Percentiles rank a stretch among this genome's conserved stretches.
Evolutionary conservation across 805 yeast genomes (phyloP).

Genomic region (Kodamaea leandrae): DNA sequence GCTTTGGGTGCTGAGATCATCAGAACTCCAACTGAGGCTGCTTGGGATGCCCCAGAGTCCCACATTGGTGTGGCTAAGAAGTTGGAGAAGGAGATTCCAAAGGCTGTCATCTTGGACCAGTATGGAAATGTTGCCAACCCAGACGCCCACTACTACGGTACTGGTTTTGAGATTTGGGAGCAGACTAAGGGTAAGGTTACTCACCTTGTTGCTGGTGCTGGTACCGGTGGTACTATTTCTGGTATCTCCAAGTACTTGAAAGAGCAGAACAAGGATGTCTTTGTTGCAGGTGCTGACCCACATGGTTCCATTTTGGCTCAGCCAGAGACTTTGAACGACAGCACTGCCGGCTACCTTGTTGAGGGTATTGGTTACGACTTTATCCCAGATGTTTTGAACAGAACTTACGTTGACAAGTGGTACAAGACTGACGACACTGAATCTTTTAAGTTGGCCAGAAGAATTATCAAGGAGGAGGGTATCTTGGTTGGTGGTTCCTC

Average conservation of each 20-base stretch:
- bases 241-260: constrained; percentile 82
- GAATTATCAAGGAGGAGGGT: constrained; percentile 82
- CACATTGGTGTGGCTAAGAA: constrained; percentile 86
- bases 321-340: constrained; percentile 67
- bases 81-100: constrained; percentile 78
- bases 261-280: constrained; percentile 60
- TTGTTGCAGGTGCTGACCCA: constrained; percentile 81
- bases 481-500: constrained; percentile 87
- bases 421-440: constrained; percentile 82
- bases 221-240: constrained; percentile 96
- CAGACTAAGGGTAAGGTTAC: constrained; percentile 71
- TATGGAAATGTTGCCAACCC: constrained; percentile 79
- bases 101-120: constrained; percentile 81
- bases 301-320: constrained; percentile 80
- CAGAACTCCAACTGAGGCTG: constrained; percentile 89
- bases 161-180: constrained; percentile 82
- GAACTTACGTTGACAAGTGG: constrained; percentile 71
- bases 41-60: constrained; percentile 89
- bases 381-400: constrained; percentile 74
- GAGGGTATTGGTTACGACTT: constrained; percentile 93
- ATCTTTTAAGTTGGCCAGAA: constrained; percentile 75
- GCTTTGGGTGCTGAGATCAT: constrained; percentile 90
- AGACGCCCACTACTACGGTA: constrained; percentile 77
- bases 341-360: constrained; percentile 64
- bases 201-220: constrained; percentile 86